Percentiles rank a stretch among this genome's conserved stretches.
Conservation (phyloP, 768 basidiomycete species). For the Lentinula sp. region DNA sequence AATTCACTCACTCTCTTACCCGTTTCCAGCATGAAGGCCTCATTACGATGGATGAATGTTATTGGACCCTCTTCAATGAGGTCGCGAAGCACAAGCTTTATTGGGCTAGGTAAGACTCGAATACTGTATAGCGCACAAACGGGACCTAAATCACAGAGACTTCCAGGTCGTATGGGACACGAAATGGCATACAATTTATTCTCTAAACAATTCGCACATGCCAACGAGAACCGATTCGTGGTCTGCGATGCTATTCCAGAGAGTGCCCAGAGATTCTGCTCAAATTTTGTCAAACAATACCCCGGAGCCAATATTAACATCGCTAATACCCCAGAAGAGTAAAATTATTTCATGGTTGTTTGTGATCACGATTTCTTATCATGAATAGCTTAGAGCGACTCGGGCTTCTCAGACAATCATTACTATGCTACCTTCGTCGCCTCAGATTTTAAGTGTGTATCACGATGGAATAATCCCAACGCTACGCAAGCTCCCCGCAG, state of each 20-base stretch:
- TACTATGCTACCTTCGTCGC: constrained; percentile 91
- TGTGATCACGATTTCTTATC: constrained; percentile 2
- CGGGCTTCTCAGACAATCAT: constrained; percentile 59
- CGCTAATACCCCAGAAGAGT: constrained; percentile 68
- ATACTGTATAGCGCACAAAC: too few species aligned
- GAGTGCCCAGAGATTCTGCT: constrained; percentile 48
- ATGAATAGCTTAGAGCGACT: constrained; percentile 44
- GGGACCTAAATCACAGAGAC: background rate
- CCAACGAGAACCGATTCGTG: constrained; percentile 53
- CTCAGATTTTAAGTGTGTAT: constrained; percentile 80
- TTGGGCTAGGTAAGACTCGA: constrained; percentile 56
- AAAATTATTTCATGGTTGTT: background rate
- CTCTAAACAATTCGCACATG: constrained; percentile 57
- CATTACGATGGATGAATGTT: constrained; percentile 32
- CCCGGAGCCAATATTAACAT: constrained; percentile 55
- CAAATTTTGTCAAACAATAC: constrained; percentile 48
- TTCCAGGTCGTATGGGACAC: constrained; percentile 60
- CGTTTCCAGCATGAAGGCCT: constrained; percentile 42
- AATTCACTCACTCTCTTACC: too few species aligned
- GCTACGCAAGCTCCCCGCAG: constrained; percentile 41
- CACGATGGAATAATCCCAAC: constrained; percentile 59
- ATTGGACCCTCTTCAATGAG: constrained; percentile 30
- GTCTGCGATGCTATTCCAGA: constrained; percentile 74
- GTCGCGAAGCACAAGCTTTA: constrained; percentile 60
- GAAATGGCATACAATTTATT: constrained; percentile 86